phyloP scores from a whole-genome alignment of 2,329 filamentous ascomycete genomes.

The Ilyonectria mors-panacis region DNA sequence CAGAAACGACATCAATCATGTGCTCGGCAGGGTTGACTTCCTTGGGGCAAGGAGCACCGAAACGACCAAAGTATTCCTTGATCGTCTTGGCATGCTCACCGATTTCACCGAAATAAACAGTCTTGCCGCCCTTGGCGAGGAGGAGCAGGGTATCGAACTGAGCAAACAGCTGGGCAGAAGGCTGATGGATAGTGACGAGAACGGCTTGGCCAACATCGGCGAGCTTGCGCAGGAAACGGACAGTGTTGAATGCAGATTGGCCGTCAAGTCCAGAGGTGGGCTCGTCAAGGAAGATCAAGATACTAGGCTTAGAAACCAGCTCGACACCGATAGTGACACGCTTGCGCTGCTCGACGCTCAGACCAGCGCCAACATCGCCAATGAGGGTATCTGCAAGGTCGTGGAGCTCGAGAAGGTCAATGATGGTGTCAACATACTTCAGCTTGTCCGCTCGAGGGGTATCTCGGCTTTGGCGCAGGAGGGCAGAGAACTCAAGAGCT shows the following conservation, averaged over 20 bases:
- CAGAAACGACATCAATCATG: slow-evolving; percentile 76
- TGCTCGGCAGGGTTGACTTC: slow-evolving; percentile 82
- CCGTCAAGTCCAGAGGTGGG: slow-evolving; percentile 78
- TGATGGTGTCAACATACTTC: slow-evolving; percentile 83
- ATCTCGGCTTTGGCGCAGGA: slow-evolving; percentile 79
- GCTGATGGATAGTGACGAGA: slow-evolving; percentile 80
- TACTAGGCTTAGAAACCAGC: slow-evolving; percentile 72
- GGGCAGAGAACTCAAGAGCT: slow-evolving; percentile 80
- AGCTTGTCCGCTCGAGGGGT: slow-evolving; percentile 78
- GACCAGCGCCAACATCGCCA: slow-evolving; percentile 64
- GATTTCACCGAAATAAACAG: slow-evolving; percentile 78
- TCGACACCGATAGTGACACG: slow-evolving; percentile 74
- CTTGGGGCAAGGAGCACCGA: slow-evolving; percentile 74
- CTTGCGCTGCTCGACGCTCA: slow-evolving; percentile 69
- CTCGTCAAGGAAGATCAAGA: slow-evolving; percentile 74
- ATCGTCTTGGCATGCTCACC: slow-evolving; percentile 69
- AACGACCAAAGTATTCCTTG: slow-evolving; percentile 75
- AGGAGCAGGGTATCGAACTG: slow-evolving; percentile 77
- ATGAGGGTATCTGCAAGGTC: slow-evolving; percentile 65
- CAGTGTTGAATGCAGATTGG: slow-evolving; percentile 75
- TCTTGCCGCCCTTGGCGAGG: slow-evolving; percentile 75
- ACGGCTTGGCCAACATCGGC: slow-evolving; percentile 77
- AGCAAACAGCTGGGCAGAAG: slow-evolving; percentile 75
- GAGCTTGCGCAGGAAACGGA: slow-evolving; percentile 76
- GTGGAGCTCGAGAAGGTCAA: slow-evolving; percentile 71